Evolutionary conservation across 768 basidiomycete genomes (phyloP), one percentile per base, ranked within the genome.

Genomic region (Mycena indigotica): DNA sequence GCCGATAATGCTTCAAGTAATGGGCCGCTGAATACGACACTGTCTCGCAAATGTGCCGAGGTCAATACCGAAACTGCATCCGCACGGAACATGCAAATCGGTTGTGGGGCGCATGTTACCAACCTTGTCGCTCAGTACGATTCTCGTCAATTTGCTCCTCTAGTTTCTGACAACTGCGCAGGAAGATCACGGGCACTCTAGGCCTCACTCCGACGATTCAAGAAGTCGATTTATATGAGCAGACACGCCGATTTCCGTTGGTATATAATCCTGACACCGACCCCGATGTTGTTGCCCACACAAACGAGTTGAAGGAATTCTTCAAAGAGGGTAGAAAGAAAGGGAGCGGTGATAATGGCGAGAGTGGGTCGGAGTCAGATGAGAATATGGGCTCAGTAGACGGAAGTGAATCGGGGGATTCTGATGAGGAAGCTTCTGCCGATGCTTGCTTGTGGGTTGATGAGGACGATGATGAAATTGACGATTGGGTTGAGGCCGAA

Each of bases 1-100:
- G 52, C 60, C 2, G 60, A 62, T 29, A n/a, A 62, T 25, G 56
- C 60, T 25, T 53, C 52, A 21, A 57, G 60, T 26, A 61, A 61
- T 39, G 56, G 60, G 15, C 55, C 51, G 3, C 35, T 57, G 25
- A 58, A 62, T 44, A 56, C 50, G 2, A 50, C 48, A 13, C 5
- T 62, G 30, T 19, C 46, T 17, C 23, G 28, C n/a, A 54, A 62
- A 46, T 50, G 46, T 13, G 41, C 52, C 1, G 28, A 55, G 19
- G 5, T 50, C 44, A 54, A 62, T 28, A 10, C 52, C 13, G 53
- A 62, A 15, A 49, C 55, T 4, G 54, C 54, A 28, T 50, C 28
- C 5, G 46, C 61, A 17, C 45, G 35, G 25, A 55, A 62, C 25
- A 50, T 62, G 8, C 52, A 55, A 24, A 55, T 62, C 38, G 57